Base-by-base conservation (phyloP, 495 filamentous ascomycete species). In the Penicillium tannophilum region DNA sequence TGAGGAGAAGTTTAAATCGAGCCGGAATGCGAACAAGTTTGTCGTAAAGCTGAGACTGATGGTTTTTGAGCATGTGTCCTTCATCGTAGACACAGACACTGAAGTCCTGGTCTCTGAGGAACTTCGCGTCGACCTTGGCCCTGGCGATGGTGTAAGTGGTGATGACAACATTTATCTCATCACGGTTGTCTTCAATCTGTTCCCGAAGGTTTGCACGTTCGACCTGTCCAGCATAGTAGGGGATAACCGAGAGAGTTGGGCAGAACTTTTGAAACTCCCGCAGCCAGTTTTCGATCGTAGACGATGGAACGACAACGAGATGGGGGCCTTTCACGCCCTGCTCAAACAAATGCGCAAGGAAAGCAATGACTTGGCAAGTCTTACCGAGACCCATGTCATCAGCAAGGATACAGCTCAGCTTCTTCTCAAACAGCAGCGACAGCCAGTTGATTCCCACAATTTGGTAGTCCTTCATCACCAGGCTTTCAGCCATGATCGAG, bases 321-420 rank as follows among this genome's bases (percentile, higher is more conserved):
- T 96, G 93, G 31, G 92, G 90, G 52, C 92, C 92, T 48, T 81
- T 82, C 14, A 86, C 74, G 1, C 79, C 81, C 24, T 76, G 84
- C 62, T 91, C 84, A 14, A 86, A 83, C 7, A 98, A 77, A 61
- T 96, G 88, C 4, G 92, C 87, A 23, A 98, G 81, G 69, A 98
- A 93, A 0, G 92, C 84, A 62, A 98, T 96, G 54, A 98, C 92
- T 66, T 98, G 93, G 63, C 92, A 96, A 0, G 94, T 98, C 78
- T 98, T 98, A 11, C 94, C 94, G 9, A 98, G 81, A 44, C 94
- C 94, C 94, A 98, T 98, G 62, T 98, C 94, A 69, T 98, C 94
- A 0, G 94, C 95, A 16, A 98, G 78, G 59, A 98, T 98, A 46
- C 92, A 89, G 55, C 89, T 91, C 55, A 93, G 76, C 23, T 86